phyloP scores from a whole-genome alignment of 495 filamentous ascomycete genomes.

The Hypoxylon fuscum region DNA sequence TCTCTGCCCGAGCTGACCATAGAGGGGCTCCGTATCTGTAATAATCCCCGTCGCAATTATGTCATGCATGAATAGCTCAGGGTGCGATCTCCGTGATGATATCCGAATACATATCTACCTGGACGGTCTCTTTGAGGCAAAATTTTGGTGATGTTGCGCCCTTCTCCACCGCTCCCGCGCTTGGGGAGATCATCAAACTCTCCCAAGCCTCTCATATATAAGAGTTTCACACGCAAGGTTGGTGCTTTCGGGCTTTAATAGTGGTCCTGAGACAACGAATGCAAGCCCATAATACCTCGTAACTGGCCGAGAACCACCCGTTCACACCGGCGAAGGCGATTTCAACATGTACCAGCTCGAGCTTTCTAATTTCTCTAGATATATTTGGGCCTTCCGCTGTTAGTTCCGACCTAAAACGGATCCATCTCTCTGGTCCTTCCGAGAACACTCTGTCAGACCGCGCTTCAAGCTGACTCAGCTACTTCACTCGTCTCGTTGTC shows the following conservation, averaged over 20 bases:
- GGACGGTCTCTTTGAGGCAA: conserved; percentile 31
- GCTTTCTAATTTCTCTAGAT: conserved; percentile 13
- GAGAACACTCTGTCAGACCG: background rate
- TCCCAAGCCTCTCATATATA: conserved; percentile 30
- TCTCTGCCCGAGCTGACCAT: conserved; percentile 26
- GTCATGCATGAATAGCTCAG: conserved; percentile 40
- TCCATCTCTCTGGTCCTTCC: background rate
- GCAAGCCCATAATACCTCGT: conserved; percentile 21
- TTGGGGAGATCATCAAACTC: conserved; percentile 28
- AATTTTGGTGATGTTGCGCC: conserved; percentile 34
- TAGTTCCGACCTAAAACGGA: conserved; percentile 26
- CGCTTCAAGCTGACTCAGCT: conserved; percentile 3
- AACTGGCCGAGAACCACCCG: conserved; percentile 14
- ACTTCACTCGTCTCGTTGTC: conserved; percentile 11
- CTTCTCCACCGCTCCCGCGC: conserved; percentile 38
- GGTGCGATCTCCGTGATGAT: conserved; percentile 39
- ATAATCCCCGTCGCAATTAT: conserved; percentile 42
- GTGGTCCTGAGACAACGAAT: conserved; percentile 35
- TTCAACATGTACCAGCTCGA: conserved; percentile 35
- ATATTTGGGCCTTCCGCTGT: conserved; percentile 17
- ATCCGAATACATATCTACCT: conserved; percentile 42
- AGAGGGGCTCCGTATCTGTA: conserved; percentile 29
- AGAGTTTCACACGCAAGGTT: conserved; percentile 34
- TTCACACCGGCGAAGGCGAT: conserved; percentile 23
- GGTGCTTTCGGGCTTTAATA: conserved; percentile 36